Conservation (phyloP, 2,329 filamentous ascomycete genomes). For the Xylariaceae sp. region DNA sequence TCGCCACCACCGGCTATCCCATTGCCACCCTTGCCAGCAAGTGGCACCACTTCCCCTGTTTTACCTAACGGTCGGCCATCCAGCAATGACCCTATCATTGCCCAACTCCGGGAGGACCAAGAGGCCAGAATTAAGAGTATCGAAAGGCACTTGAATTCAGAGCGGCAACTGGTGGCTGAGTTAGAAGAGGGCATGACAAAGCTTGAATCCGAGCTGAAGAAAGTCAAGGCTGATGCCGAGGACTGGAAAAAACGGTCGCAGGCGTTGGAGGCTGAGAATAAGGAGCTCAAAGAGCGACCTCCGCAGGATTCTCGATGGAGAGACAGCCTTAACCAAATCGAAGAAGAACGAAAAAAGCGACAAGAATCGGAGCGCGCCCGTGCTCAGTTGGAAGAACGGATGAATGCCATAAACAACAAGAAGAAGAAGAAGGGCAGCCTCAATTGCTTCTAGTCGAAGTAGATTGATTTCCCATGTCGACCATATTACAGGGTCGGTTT, state of each 20-base stretch:
- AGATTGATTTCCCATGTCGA: constrained; percentile 10
- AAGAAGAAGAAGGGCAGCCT: constrained; percentile 94
- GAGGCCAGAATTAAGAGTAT: constrained; percentile 92
- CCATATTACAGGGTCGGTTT: constrained; percentile 12
- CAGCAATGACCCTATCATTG: constrained; percentile 72
- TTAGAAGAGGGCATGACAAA: constrained; percentile 94
- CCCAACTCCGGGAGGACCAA: constrained; percentile 87
- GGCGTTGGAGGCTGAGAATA: constrained; percentile 67
- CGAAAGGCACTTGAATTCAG: constrained; percentile 91
- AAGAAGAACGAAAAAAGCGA: constrained; percentile 92
- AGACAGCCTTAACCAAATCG: constrained; percentile 74
- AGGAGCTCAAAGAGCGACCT: constrained; percentile 55
- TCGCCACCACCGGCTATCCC: constrained; percentile 94
- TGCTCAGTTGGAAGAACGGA: constrained; percentile 86
- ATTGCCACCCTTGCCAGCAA: constrained; percentile 79
- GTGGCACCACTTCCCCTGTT: constrained; percentile 44
- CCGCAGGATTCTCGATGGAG: constrained; percentile 53
- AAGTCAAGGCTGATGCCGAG: constrained; percentile 85
- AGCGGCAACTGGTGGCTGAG: constrained; percentile 93
- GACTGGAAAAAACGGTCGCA: constrained; percentile 82
- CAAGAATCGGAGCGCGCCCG: constrained; percentile 84
- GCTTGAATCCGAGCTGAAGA: constrained; percentile 84
- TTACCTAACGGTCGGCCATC: constrained; percentile 61
- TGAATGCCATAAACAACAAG: constrained; percentile 86
- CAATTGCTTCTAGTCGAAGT: constrained; percentile 79